Conservation (phyloP, 768 basidiomycete genomes). For the Pilatotrama ljubarskyi region DNA sequence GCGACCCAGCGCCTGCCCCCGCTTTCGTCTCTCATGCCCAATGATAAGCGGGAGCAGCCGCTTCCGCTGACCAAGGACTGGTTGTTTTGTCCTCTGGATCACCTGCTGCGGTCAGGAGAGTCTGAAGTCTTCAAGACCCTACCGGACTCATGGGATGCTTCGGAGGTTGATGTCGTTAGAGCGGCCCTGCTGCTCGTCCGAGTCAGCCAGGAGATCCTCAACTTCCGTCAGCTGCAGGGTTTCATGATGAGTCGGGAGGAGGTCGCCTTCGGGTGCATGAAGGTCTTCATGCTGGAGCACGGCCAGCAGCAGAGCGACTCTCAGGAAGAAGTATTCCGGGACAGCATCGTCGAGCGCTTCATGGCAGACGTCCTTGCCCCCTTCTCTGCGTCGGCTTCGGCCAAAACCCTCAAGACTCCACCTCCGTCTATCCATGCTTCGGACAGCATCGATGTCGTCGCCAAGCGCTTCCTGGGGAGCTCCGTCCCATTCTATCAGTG, state of each 20-base stretch:
- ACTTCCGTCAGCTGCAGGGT: conserved; percentile 39
- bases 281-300: conserved; percentile 95
- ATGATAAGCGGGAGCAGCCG: conserved; percentile 25
- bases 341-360: conserved; percentile 55
- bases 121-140: conserved; percentile 67
- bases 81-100: conserved; percentile 67
- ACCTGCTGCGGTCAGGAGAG: conserved; percentile 78
- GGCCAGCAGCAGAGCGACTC: conserved; percentile 47
- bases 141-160: conserved; percentile 72
- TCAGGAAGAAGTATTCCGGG: conserved; percentile 77
- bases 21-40: conserved; percentile 5
- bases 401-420: conserved; percentile 20
- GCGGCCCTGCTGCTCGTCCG: conserved; percentile 64
- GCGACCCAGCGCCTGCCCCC: conserved; percentile 54
- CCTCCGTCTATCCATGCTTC: conserved; percentile 19
- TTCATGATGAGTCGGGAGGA: conserved; percentile 55
- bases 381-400: conserved; percentile 41
- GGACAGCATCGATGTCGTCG: conserved; percentile 52
- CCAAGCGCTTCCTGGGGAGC: conserved; percentile 59
- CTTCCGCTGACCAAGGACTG: conserved; percentile 63
- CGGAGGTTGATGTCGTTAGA: conserved; percentile 76
- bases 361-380: conserved; percentile 63
- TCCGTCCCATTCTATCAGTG: conserved; percentile 88
- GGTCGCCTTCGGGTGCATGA: conserved; percentile 80
- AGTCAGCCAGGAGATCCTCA: conserved; percentile 47